Conservation (phyloP, 768 basidiomycete species). For the Vararia minispora region DNA sequence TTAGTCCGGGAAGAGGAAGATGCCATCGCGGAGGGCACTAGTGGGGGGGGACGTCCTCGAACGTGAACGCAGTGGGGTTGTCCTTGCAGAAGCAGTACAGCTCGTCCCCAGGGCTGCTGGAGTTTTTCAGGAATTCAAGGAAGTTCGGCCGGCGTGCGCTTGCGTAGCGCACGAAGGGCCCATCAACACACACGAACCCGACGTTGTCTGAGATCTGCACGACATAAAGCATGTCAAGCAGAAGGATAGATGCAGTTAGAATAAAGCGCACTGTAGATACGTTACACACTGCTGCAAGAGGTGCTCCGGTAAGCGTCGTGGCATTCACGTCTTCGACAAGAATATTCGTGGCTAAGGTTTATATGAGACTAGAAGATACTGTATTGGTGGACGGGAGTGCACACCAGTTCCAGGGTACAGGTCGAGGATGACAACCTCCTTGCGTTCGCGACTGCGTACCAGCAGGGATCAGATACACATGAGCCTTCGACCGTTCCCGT, state of each 20-base stretch:
- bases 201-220: conserved; percentile 32
- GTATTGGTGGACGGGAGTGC: conserved; percentile 6
- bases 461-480: conserved; percentile 50
- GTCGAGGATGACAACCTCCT: conserved; percentile 48
- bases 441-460: conserved; percentile 40
- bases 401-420: conserved; percentile 44
- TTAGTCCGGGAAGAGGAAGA: too few species aligned
- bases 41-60: too few species aligned
- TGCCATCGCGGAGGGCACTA: too few species aligned
- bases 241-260: neutral
- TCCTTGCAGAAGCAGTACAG: too few species aligned
- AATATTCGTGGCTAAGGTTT: conserved; percentile 33
- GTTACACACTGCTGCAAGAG: conserved; percentile 45
- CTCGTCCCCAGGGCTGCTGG: too few species aligned
- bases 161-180: too few species aligned
- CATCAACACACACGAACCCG: conserved; percentile 40
- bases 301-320: conserved; percentile 30
- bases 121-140: too few species aligned
- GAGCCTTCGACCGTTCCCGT: conserved; percentile 44
- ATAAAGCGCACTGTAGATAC: conserved; percentile 29
- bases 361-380: neutral
- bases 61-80: too few species aligned
- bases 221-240: neutral
- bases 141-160: too few species aligned
- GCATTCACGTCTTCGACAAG: conserved; percentile 37